These are phyloP conservation scores for Pulveroboletus sp. DNA, from an alignment of 768 basidiomycete species.

Conservation along the genomic window DNA sequence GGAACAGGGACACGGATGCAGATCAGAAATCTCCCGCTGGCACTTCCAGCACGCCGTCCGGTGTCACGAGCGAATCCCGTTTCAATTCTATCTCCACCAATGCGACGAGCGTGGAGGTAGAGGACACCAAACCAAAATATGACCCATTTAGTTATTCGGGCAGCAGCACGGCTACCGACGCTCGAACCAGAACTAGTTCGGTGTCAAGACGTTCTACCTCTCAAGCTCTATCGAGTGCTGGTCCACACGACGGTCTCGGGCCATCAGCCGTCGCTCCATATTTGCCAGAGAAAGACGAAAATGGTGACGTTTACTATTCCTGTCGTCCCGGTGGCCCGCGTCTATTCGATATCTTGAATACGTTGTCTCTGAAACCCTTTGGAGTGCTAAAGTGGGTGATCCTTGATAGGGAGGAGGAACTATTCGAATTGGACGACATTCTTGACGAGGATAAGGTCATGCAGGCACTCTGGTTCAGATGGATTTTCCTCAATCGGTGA, in stretches of 20 bases:
- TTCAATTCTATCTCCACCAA: slow-evolving; percentile 2
- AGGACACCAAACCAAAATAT: slow-evolving; percentile 24
- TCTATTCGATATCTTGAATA: slow-evolving; percentile 62
- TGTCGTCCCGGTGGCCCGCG: slow-evolving; percentile 66
- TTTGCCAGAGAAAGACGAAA: slow-evolving; percentile 44
- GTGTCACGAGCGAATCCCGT: slow-evolving; percentile 4
- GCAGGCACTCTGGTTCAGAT: slow-evolving; percentile 73
- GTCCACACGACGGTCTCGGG: slow-evolving; percentile 42
- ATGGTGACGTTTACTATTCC: slow-evolving; percentile 52
- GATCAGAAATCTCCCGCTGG: slow-evolving; percentile 6
- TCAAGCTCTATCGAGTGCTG: slow-evolving; percentile 23
- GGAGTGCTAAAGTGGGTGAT: slow-evolving; percentile 71
- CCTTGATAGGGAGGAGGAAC: slow-evolving; percentile 70
- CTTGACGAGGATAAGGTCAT: slow-evolving; percentile 78
- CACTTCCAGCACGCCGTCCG: slow-evolving; percentile 14
- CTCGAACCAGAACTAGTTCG: slow-evolving; percentile 2
- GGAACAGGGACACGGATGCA: background rate
- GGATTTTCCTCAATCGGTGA: slow-evolving; percentile 65
- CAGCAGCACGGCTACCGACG: background rate
- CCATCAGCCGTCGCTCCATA: slow-evolving; percentile 53
- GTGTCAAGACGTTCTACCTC: slow-evolving; percentile 14
- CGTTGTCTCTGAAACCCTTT: slow-evolving; percentile 56
- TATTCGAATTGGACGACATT: slow-evolving; percentile 69
- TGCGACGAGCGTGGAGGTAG: slow-evolving; percentile 9
- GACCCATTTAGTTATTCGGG: background rate